Conservation (phyloP, 2,329 filamentous ascomycete genomes). For the Colletotrichum magnum region DNA sequence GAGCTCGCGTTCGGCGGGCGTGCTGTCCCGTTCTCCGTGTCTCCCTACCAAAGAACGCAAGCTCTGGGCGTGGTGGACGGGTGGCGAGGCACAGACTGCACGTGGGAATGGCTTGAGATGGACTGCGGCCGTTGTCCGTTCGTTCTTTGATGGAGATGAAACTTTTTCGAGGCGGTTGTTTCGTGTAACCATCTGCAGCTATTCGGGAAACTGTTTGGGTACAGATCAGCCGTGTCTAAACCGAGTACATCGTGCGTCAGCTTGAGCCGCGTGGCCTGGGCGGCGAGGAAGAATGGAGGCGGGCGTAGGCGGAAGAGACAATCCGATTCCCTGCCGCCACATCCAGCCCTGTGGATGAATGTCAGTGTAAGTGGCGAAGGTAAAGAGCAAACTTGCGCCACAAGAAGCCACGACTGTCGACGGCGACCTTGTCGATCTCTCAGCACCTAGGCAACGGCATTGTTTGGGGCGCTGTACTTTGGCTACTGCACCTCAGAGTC, state of each 20-base stretch:
- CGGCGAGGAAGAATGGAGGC: not conserved
- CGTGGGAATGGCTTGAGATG: slow-evolving; percentile 29
- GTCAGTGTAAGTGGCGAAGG: slow-evolving; percentile 11
- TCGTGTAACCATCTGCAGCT: not conserved
- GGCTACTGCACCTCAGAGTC: no score
- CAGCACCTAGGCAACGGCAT: not conserved
- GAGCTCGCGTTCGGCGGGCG: not conserved
- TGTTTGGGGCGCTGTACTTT: not conserved
- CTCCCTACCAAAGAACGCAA: not conserved
- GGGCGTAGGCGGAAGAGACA: not conserved
- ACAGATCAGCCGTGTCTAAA: not conserved
- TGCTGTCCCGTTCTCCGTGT: no score
- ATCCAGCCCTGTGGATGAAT: slow-evolving; percentile 5
- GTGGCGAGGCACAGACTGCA: slow-evolving; percentile 33
- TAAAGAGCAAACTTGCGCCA: slow-evolving; percentile 4
- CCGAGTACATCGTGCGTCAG: not conserved
- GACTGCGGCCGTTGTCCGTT: slow-evolving; percentile 20
- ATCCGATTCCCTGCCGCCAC: slow-evolving; percentile 1
- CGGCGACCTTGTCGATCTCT: not conserved
- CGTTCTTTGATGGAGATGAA: slow-evolving; percentile 26
- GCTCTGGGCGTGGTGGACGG: not conserved
- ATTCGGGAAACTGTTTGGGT: not conserved
- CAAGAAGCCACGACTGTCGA: slow-evolving; percentile 5
- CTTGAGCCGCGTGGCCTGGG: slow-evolving; percentile 3
- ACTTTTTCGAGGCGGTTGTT: slow-evolving; percentile 13